Evolutionary conservation across 1,284 basidiomycete genomes (phyloP), one percentile per base, ranked within the genome.

Genomic region (Inonotus obliquus): DNA sequence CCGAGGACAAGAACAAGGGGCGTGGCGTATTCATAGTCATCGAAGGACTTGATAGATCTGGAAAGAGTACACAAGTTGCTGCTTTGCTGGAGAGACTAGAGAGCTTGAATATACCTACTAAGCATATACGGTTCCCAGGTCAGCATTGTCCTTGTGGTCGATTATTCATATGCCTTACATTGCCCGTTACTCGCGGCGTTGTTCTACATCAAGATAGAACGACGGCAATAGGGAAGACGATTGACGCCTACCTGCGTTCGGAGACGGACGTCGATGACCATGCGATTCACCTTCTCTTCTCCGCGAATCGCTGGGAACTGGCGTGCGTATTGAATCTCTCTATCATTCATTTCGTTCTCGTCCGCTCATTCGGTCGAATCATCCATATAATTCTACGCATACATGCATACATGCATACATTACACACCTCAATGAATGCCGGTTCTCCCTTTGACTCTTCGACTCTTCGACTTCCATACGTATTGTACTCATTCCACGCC

Each of bases 271-370:
- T 98, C 57, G 93, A 97, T 73, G 94, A 98, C 75, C 89, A 82
- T 66, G 91, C 91, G 1, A 89, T 99, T 60, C 96, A 99, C 71
- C 84, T 98, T 1, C 83, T 99, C 60, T 99, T 99, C 79, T 90
- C 93, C 54, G 96, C 96, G 1, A 99, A 99, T 72, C 85, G 96
- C 23, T 99, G 97, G 96, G 96, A 99, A 73, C 81, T 90, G 66
- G 87, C 88, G 91, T 96, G 51, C 57, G 63, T 64, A 9, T 5
- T 19, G 10, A 7, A n/a, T 17, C 7, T 44, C 41, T 44, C 19
- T 21, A n/a, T n/a, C 13, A 21, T n/a, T 14, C 17, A n/a, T n/a
- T 44, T 44, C 41, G 41, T 17, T 6, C 41, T 44, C 9, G n/a
- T n/a, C n/a, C n/a, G n/a, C n/a, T n/a, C n/a, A n/a, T n/a, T n/a